A percentile compares a stretch with the other conserved stretches of the same genome.
phyloP scores from a whole-genome alignment of 1,284 basidiomycete species.

The Cystobasidiaceae sp. region DNA sequence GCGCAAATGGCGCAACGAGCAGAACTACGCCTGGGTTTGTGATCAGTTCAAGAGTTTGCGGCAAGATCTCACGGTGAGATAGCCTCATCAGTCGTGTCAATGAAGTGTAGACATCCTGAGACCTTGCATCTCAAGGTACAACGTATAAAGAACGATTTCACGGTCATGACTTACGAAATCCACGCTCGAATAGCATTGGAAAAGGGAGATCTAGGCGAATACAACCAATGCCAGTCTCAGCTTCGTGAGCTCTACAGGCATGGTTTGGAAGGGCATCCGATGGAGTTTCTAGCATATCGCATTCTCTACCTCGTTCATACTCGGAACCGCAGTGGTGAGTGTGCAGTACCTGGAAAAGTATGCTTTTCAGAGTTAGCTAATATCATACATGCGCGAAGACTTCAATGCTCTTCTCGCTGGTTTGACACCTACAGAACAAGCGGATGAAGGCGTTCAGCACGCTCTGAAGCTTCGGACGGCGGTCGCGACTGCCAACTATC shows the following conservation, averaged over 20 bases:
- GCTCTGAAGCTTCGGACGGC: conserved; percentile 84
- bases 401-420: conserved; percentile 92
- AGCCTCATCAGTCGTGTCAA: not conserved
- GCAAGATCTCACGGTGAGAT: conserved; percentile 89
- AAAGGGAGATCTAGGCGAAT: conserved; percentile 94
- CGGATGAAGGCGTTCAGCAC: conserved; percentile 71
- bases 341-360: not conserved
- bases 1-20: conserved; percentile 76
- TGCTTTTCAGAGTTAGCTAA: not conserved
- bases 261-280: conserved; percentile 79
- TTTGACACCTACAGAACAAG: conserved; percentile 84
- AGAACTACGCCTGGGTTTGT: conserved; percentile 87
- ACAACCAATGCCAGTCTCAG: conserved; percentile 94
- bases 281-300: conserved; percentile 96
- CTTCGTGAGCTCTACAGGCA: conserved; percentile 86
- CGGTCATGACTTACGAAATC: conserved; percentile 94
- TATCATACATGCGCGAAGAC: no score
- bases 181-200: conserved; percentile 96
- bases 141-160: conserved; percentile 97
- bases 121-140: conserved; percentile 65
- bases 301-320: conserved; percentile 95
- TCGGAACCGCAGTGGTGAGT: conserved; percentile 82
- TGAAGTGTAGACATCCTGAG: not conserved
- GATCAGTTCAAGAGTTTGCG: conserved; percentile 95
- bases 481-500: conserved; percentile 87